Conservation (phyloP, 2,329 filamentous ascomycete genomes). For the Claviceps sp. region DNA sequence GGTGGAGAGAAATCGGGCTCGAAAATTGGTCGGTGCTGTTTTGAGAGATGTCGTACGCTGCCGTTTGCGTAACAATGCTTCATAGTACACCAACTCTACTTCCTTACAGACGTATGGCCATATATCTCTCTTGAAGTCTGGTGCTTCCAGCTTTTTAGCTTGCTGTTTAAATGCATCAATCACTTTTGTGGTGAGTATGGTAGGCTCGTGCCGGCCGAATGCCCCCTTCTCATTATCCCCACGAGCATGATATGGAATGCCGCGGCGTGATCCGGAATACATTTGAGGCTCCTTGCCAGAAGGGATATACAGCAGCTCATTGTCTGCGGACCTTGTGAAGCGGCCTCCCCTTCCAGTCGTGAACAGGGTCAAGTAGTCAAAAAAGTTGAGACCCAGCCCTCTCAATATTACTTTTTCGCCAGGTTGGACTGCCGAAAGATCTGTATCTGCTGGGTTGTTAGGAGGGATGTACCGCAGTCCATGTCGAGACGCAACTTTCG, state of each 20-base stretch:
- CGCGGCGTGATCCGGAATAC: slow-evolving; percentile 5
- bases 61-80: neutral
- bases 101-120: slow-evolving; percentile 4
- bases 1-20: neutral
- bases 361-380: slow-evolving; percentile 3
- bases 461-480: neutral
- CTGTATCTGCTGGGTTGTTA: slow-evolving; percentile 2
- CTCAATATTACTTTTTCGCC: slow-evolving; percentile 1
- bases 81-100: slow-evolving; percentile 4
- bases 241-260: slow-evolving; percentile 5
- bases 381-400: slow-evolving; percentile 5
- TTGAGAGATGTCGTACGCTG: neutral
- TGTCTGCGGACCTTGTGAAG: neutral
- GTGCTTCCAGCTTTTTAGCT: neutral
- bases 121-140: slow-evolving; percentile 2
- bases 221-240: slow-evolving; percentile 5
- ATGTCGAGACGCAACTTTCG: neutral
- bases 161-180: slow-evolving; percentile 1
- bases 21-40: neutral
- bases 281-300: slow-evolving; percentile 4
- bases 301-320: neutral
- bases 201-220: slow-evolving; percentile 2
- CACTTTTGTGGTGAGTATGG: neutral
- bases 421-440: neutral
- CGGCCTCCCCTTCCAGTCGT: slow-evolving; percentile 1